Base-by-base conservation (phyloP, 371 early-diverging fungal genomes). In the Mucor velutinosus region DNA sequence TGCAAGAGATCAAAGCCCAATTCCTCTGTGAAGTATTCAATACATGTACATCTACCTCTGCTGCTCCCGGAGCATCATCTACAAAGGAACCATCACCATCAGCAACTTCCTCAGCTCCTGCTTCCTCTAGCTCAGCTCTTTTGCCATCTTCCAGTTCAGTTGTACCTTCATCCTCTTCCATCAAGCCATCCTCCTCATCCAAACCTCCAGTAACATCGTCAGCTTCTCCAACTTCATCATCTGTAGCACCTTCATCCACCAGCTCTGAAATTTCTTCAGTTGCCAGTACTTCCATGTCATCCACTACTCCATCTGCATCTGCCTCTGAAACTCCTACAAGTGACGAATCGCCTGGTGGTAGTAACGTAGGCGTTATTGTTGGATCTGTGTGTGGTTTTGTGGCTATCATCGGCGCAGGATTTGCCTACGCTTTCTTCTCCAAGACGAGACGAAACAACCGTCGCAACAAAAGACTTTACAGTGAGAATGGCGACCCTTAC, bases 301-400 rank as follows among this genome's bases (percentile, higher is more conserved):
- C 39, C 5, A 19, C 64, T 14, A 21, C 59, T 0, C n/a, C 37
- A 21, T 19, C 62, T 30, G 51, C 56, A 1, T 21, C 62, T 12
- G 15, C 57, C 35, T 39, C 65, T n/a, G 12, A 53, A 29, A 64
- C 60, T 6, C 23, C 47, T 29, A 33, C 19, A 39, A 1, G 3
- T 10, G 7, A 43, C 4, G 64, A 27, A 17, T n/a, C 4, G n/a
- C 11, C 11, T 12, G 39, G 45, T 4, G 19, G 65, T 29, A 79
- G 69, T 59, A 77, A 74, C 53, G 75, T 72, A 17, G 75, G 67
- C n/a, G 75, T 74, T 21, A 81, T 83, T 58, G 66, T 75, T 43
- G 84, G 84, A 39, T 75, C 78, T 29, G 77, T 81, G 0, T 75
- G 76, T 65, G 84, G 76, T 19, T 70, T 76, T 65, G 69, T 78